Conservation (phyloP, 805 yeast genomes). For the Komagataella pastoris region DNA sequence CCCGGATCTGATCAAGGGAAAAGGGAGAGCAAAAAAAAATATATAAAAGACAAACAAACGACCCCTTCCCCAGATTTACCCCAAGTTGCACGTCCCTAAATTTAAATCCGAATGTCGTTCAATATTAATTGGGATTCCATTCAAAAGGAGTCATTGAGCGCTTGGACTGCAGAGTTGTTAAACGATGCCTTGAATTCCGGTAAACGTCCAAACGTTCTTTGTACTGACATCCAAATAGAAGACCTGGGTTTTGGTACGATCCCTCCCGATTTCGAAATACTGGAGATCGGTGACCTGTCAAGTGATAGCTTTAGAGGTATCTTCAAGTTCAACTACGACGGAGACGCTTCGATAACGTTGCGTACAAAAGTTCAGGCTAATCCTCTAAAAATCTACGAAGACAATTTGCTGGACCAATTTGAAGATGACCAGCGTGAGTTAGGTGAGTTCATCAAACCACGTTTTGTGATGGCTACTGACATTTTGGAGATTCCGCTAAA, state of each 20-base stretch:
- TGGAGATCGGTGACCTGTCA: constrained; percentile 75
- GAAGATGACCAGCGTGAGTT: constrained; percentile 16
- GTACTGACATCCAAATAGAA: constrained; percentile 53
- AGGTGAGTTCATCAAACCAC: constrained; percentile 46
- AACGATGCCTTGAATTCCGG: constrained; percentile 68
- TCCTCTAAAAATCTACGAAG: constrained; percentile 53
- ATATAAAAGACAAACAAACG: background rate
- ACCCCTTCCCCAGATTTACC: background rate
- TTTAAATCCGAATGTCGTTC: constrained; percentile 46
- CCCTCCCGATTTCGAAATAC: constrained; percentile 64
- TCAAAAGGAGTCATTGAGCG: constrained; percentile 47
- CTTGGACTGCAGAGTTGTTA: constrained; percentile 50
- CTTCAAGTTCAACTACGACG: constrained; percentile 62
- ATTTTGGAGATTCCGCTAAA: constrained; percentile 71
- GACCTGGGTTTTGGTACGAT: constrained; percentile 62
- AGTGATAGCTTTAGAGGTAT: constrained; percentile 70
- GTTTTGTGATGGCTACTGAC: constrained; percentile 49
- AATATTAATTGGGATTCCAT: constrained; percentile 67
- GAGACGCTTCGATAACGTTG: constrained; percentile 63
- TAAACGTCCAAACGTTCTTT: constrained; percentile 54
- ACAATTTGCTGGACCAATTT: constrained; percentile 15
- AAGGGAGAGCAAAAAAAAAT: background rate
- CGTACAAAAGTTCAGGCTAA: constrained; percentile 79
- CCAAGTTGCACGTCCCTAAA: background rate
- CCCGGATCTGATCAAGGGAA: background rate